phyloP scores from a whole-genome alignment of 2,329 filamentous ascomycete species.

The Aspergillus tamarii region DNA sequence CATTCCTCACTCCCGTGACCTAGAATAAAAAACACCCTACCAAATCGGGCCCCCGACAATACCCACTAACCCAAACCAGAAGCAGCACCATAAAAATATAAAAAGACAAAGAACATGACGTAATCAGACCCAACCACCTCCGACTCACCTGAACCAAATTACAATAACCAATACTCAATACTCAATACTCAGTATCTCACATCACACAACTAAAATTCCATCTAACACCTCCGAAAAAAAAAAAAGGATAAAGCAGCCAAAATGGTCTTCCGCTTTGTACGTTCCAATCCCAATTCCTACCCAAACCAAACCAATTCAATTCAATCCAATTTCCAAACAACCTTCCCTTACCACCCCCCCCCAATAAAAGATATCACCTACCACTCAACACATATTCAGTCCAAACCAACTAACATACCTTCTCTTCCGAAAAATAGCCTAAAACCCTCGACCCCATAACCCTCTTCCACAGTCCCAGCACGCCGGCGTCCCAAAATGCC shows the following conservation, averaged over 20 bases:
- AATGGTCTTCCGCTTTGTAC: conserved; percentile 31
- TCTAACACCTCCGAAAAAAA: too few relatives aligned
- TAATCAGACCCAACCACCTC: background rate
- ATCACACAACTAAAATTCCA: too few relatives aligned
- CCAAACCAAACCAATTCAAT: background rate
- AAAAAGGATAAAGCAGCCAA: conserved; percentile 5
- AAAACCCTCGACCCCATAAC: conserved; percentile 90
- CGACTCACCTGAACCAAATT: background rate
- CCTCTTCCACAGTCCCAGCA: conserved; percentile 86
- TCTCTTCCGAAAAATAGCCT: conserved; percentile 52
- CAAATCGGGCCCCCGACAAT: too few relatives aligned
- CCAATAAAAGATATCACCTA: too few relatives aligned
- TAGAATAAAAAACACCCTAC: too few relatives aligned
- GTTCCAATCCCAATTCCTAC: conserved; percentile 8
- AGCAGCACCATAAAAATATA: too few relatives aligned
- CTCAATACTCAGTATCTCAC: background rate
- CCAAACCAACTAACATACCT: background rate
- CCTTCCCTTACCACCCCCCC: too few relatives aligned
- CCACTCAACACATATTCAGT: too few relatives aligned
- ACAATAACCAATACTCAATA: background rate
- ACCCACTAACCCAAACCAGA: too few relatives aligned
- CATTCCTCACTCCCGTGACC: too few relatives aligned
- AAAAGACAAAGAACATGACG: background rate
- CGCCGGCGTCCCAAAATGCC: conserved; percentile 72
- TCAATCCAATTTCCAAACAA: background rate